Evolutionary conservation across 495 filamentous ascomycete genomes (phyloP).

Genomic region (Chaetomium fimeti): DNA sequence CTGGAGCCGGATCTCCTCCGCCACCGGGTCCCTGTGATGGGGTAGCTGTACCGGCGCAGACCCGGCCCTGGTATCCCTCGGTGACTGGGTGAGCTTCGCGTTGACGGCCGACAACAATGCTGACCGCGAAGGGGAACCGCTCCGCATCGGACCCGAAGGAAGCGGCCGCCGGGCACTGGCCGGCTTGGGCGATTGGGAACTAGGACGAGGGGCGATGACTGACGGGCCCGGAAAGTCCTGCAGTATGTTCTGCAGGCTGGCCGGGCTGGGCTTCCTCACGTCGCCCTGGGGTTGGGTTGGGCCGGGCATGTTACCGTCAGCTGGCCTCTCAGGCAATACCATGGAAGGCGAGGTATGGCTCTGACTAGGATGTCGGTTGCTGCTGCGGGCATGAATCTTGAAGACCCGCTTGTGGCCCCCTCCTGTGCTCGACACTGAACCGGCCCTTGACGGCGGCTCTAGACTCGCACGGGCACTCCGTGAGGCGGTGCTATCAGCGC

Average conservation of each 20-base stretch:
- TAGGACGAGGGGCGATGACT: background rate
- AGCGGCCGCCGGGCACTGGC: background rate
- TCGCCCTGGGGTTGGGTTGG: background rate
- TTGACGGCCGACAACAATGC: constrained; percentile 2
- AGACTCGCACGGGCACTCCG: constrained; percentile 10
- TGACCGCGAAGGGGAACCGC: background rate
- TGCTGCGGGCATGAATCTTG: constrained; percentile 29
- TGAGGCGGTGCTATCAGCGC: background rate
- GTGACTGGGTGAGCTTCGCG: background rate
- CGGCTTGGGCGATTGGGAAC: constrained; percentile 12
- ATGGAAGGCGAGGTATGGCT: constrained; percentile 14
- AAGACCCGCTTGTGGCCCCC: constrained; percentile 23
- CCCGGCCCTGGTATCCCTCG: constrained; percentile 12
- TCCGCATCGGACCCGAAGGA: background rate
- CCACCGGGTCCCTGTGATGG: background rate
- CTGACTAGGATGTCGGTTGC: constrained; percentile 19
- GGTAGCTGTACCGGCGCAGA: constrained; percentile 12
- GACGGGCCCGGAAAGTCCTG: constrained; percentile 10
- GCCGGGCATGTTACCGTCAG: background rate
- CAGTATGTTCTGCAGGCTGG: constrained; percentile 27
- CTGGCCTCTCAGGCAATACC: constrained; percentile 15
- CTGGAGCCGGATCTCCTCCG: background rate
- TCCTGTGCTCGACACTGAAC: constrained; percentile 7
- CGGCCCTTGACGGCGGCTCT: constrained; percentile 19
- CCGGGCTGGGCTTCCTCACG: constrained; percentile 23